These are phyloP conservation scores for Plasmodium adleri DNA, from an alignment of 169 alveolate species.

Conservation along the genomic window DNA sequence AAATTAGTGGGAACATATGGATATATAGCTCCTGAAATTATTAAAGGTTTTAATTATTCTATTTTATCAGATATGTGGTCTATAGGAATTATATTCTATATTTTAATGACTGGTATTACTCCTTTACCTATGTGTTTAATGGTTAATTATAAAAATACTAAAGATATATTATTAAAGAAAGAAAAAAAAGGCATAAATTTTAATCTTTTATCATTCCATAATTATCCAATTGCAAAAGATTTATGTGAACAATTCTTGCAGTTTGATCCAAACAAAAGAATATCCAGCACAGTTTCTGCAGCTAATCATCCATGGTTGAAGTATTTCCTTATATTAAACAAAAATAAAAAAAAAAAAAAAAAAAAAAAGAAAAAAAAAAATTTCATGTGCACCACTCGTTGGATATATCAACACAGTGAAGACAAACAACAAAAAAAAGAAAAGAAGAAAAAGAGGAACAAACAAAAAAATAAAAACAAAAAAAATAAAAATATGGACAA, in stretches of 20 bases:
- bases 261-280: constrained; percentile 88
- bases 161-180: constrained; percentile 85
- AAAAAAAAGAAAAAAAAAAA: too few relatives aligned
- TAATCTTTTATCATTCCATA: constrained; percentile 89
- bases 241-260: constrained; percentile 89
- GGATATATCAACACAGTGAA: neutral
- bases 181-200: constrained; percentile 90
- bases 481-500: too few relatives aligned
- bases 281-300: constrained; percentile 88
- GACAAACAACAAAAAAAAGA: neutral
- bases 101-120: constrained; percentile 93
- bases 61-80: constrained; percentile 93
- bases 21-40: constrained; percentile 90
- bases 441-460: too few relatives aligned
- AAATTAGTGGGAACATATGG: constrained; percentile 91
- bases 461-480: too few relatives aligned
- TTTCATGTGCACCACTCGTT: neutral
- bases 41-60: constrained; percentile 88
- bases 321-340: constrained; percentile 51
- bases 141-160: constrained; percentile 89
- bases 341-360: neutral
- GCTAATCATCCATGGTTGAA: constrained; percentile 92
- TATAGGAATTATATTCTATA: constrained; percentile 91
- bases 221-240: constrained; percentile 91
- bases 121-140: constrained; percentile 92